Percentiles rank a stretch among this genome's conserved stretches.
Conservation (phyloP, 768 basidiomycete genomes). For the Mycena haematopus region DNA sequence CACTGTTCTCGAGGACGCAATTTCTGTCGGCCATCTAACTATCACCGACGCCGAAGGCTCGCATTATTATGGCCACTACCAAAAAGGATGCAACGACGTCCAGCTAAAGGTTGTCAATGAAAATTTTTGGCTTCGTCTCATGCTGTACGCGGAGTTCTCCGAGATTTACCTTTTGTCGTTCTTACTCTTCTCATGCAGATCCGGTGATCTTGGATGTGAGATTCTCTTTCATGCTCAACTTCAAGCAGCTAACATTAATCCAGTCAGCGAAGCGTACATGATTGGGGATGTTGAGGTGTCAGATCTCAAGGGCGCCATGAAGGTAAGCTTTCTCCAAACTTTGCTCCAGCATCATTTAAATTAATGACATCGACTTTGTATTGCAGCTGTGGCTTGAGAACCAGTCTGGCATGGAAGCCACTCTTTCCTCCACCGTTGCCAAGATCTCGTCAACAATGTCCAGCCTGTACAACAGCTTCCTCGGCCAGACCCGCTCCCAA, state of each 20-base stretch:
- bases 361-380: slow-evolving; percentile 36
- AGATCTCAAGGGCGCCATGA: slow-evolving; percentile 65
- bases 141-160: slow-evolving; percentile 53
- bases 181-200: slow-evolving; percentile 43
- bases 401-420: slow-evolving; percentile 61
- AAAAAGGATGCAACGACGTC: slow-evolving; percentile 67
- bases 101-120: slow-evolving; percentile 62
- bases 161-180: slow-evolving; percentile 16
- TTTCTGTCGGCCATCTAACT: slow-evolving; percentile 64
- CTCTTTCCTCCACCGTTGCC: slow-evolving; percentile 61
- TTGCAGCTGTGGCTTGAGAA: slow-evolving; percentile 74
- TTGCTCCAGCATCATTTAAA: slow-evolving; percentile 10
- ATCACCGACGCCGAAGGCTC: slow-evolving; percentile 66
- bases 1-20: slow-evolving; percentile 62
- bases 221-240: slow-evolving; percentile 11
- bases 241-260: slow-evolving; percentile 28
- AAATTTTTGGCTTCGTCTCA: slow-evolving; percentile 72
- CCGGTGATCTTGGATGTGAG: slow-evolving; percentile 73
- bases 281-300: slow-evolving; percentile 70
- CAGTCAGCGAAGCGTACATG: slow-evolving; percentile 81
- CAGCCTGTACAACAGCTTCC: slow-evolving; percentile 70
- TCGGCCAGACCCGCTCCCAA: slow-evolving; percentile 75
- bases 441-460: slow-evolving; percentile 64
- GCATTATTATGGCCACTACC: slow-evolving; percentile 62
- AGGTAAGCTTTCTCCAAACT: slow-evolving; percentile 50